Evolutionary conservation across 2,329 filamentous ascomycete genomes (phyloP), one percentile per base, ranked within the genome.

Genomic region (Claviceps pusilla): DNA sequence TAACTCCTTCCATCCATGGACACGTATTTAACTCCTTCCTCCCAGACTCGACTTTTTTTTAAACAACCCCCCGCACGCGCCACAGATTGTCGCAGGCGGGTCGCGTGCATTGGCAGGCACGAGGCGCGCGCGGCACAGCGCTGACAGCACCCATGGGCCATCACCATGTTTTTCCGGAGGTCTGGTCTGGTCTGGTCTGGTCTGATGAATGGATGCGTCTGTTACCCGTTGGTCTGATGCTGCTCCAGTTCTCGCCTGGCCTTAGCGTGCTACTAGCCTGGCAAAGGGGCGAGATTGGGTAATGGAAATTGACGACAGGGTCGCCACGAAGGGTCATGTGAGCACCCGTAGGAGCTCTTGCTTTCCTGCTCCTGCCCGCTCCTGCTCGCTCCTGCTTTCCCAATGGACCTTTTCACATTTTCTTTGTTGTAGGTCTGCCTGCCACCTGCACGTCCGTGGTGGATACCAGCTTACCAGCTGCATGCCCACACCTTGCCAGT

Each of bases 221-320:
- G 10, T 3, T 10, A 37, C 1, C 37, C 14, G 37, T 41, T 41
- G 37, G 14, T 14, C 12, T 41, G 4, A 3, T 16, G 16, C 39
- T n/a, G 14, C 39, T 14, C 39, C 39, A 47, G 24, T 29, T 31
- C 45, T 47, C 24, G 12, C 28, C 45, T 47, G 39, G 39, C 24
- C 28, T 52, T 54, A 54, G 55, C 53, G 57, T 48, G 41, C 12
- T 48, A 28, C 52, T 49, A 54, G 41, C 53, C 54, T 24, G 29
- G 10, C 4, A 11, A 42, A 16, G 6, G 43, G 52, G 48, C 41
- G 50, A 28, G 50, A 56, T 59, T 59, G 52, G 41, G 58, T 59
- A 59, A 59, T 59, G 55, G 48, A 58, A 59, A 59, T 53, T 51
- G 39, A 47, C 29, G 39, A 33, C 37, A 41, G 35, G 51, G 55